Evolutionary conservation across 2,329 filamentous ascomycete species (phyloP).

Genomic region (Onygenales sp.): DNA sequence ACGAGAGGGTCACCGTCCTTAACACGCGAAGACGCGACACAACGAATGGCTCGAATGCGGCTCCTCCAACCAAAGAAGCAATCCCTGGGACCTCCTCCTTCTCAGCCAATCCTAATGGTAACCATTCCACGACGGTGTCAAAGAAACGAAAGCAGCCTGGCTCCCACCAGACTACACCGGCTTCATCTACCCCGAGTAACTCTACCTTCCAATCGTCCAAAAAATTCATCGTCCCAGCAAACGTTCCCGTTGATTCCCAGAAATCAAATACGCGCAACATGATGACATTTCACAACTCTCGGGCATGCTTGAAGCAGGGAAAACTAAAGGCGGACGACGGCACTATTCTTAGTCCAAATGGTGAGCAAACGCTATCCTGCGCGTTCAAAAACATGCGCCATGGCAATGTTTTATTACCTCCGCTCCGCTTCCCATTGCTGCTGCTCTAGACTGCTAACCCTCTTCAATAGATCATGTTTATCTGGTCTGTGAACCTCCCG

Average conservation of each 20-base stretch:
- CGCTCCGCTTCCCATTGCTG: not conserved
- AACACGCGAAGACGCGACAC: slow-evolving; percentile 32
- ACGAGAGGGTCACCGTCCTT: slow-evolving; percentile 29
- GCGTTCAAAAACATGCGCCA: not conserved
- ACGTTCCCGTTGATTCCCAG: slow-evolving; percentile 18
- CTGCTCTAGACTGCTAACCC: slow-evolving; percentile 9
- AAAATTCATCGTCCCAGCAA: slow-evolving; percentile 25
- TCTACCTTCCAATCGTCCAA: slow-evolving; percentile 19
- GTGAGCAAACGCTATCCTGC: slow-evolving; percentile 43
- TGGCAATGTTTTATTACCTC: not conserved
- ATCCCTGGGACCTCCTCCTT: slow-evolving; percentile 53
- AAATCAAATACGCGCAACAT: slow-evolving; percentile 50
- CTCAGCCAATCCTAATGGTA: slow-evolving; percentile 39
- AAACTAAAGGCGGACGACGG: slow-evolving; percentile 85
- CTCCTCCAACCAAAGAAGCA: slow-evolving; percentile 30
- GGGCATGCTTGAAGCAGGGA: slow-evolving; percentile 60
- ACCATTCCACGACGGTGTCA: slow-evolving; percentile 41
- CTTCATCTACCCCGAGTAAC: slow-evolving; percentile 15
- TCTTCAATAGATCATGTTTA: slow-evolving; percentile 66
- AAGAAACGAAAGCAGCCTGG: slow-evolving; percentile 78
- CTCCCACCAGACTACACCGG: slow-evolving; percentile 25
- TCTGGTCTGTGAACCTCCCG: slow-evolving; percentile 91
- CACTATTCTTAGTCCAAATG: slow-evolving; percentile 71
- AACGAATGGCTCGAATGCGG: slow-evolving; percentile 23
- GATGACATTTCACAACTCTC: slow-evolving; percentile 72